phyloP scores from a whole-genome alignment of 2,329 filamentous ascomycete species.

The Claviceps purpurea region DNA sequence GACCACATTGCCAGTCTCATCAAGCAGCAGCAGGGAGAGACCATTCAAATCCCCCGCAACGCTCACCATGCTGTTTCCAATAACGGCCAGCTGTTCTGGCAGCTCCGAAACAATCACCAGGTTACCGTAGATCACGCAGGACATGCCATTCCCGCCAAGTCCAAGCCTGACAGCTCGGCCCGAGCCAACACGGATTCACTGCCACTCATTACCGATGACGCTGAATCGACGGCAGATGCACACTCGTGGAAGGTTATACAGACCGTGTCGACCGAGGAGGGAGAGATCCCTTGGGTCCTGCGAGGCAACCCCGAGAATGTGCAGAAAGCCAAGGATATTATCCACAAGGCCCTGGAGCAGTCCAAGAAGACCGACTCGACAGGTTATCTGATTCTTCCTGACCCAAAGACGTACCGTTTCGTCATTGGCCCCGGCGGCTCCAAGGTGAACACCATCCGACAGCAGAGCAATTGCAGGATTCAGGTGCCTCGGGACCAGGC shows the following conservation, averaged over 20 bases:
- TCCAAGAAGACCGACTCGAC: constrained; percentile 56
- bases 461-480: constrained; percentile 85
- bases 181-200: constrained; percentile 50
- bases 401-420: constrained; percentile 77
- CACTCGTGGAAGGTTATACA: constrained; percentile 80
- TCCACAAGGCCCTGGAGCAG: constrained; percentile 61
- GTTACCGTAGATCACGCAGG: constrained; percentile 89
- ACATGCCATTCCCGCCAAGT: constrained; percentile 59
- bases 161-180: constrained; percentile 45
- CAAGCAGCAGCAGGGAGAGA: constrained; percentile 81
- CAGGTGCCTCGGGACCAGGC: constrained; percentile 76
- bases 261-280: constrained; percentile 43
- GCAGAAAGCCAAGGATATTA: constrained; percentile 63
- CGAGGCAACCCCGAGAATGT: constrained; percentile 67
- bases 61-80: constrained; percentile 78
- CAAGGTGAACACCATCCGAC: constrained; percentile 86
- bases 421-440: constrained; percentile 81
- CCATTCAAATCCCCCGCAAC: constrained; percentile 66
- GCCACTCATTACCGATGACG: constrained; percentile 88
- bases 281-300: constrained; percentile 81
- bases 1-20: constrained; percentile 66
- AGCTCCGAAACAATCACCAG: constrained; percentile 69
- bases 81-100: constrained; percentile 87
- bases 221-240: constrained; percentile 45
- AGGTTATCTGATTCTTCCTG: constrained; percentile 80